Percentiles rank a stretch among this genome's conserved stretches.
These are phyloP conservation scores for Betula pendula DNA, from an alignment of 306 rosid species.

Conservation along the genomic window DNA sequence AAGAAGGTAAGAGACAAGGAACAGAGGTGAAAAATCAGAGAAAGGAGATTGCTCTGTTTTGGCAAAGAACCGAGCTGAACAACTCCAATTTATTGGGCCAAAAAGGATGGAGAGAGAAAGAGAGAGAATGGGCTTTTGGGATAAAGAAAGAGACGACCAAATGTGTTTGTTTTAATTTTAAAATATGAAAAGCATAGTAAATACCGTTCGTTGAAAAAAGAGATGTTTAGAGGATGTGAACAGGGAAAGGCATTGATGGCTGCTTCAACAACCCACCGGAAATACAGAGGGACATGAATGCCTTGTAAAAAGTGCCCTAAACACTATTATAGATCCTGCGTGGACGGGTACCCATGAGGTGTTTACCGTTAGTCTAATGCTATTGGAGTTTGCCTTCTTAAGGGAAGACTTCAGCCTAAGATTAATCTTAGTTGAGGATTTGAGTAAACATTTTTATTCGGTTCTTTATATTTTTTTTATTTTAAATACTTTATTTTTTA, in stretches of 20 bases:
- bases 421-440: too few species aligned
- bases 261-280: conserved; percentile 57
- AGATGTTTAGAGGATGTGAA: conserved; percentile 16
- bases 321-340: too few species aligned
- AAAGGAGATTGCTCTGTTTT: not conserved
- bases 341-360: too few species aligned
- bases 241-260: conserved; percentile 34
- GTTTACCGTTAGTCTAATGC: too few species aligned
- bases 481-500: too few species aligned
- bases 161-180: not conserved
- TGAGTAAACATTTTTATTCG: too few species aligned
- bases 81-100: conserved; percentile 45
- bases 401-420: too few species aligned
- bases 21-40: conserved; percentile 1
- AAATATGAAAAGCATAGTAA: conserved; percentile 13
- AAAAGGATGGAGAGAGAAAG: conserved; percentile 17
- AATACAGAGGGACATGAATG: conserved; percentile 38
- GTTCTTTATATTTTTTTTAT: too few species aligned
- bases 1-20: not conserved
- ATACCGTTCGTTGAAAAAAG: conserved; percentile 38
- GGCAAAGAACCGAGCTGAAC: conserved; percentile 10
- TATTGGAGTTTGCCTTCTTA: too few species aligned
- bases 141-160: conserved; percentile 5
- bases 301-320: not conserved
- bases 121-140: conserved; percentile 20